phyloP scores from a whole-genome alignment of 768 basidiomycete genomes.

The Amanita molliuscula region DNA sequence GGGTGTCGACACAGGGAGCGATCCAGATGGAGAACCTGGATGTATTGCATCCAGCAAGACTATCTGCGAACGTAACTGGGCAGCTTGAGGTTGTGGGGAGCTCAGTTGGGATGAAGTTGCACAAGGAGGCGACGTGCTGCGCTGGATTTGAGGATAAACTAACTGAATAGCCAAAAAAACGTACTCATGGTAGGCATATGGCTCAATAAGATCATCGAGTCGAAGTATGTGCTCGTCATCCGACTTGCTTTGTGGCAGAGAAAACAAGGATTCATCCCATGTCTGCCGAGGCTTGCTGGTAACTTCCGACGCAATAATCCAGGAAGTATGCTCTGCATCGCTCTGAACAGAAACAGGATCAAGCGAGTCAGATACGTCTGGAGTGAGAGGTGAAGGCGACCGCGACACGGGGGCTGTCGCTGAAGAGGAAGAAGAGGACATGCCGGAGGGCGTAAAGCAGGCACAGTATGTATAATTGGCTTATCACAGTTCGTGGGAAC shows the following conservation, averaged over 20 bases:
- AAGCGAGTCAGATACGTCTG: conserved; percentile 48
- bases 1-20: conserved; percentile 22
- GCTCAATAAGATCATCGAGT: conserved; percentile 66
- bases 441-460: conserved; percentile 16
- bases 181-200: conserved; percentile 69
- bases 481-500: background rate
- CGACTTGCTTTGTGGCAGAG: conserved; percentile 30
- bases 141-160: conserved; percentile 10
- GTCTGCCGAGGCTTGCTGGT: conserved; percentile 27
- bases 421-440: conserved; percentile 38
- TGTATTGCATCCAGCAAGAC: conserved; percentile 12
- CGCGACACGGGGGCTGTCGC: conserved; percentile 48
- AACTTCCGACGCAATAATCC: conserved; percentile 42
- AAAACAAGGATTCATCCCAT: conserved; percentile 35
- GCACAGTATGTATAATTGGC: background rate
- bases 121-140: conserved; percentile 25
- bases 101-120: conserved; percentile 18
- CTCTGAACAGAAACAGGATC: conserved; percentile 40
- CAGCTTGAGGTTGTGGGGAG: conserved; percentile 12
- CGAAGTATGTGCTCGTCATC: conserved; percentile 50
- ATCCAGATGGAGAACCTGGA: conserved; percentile 14
- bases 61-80: conserved; percentile 9
- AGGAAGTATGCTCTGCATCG: conserved; percentile 38
- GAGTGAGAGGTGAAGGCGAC: conserved; percentile 63
- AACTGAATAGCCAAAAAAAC: conserved; percentile 17